Base-by-base conservation (phyloP, 2,329 filamentous ascomycete species). In the Ophiocordyceps sinensis region DNA sequence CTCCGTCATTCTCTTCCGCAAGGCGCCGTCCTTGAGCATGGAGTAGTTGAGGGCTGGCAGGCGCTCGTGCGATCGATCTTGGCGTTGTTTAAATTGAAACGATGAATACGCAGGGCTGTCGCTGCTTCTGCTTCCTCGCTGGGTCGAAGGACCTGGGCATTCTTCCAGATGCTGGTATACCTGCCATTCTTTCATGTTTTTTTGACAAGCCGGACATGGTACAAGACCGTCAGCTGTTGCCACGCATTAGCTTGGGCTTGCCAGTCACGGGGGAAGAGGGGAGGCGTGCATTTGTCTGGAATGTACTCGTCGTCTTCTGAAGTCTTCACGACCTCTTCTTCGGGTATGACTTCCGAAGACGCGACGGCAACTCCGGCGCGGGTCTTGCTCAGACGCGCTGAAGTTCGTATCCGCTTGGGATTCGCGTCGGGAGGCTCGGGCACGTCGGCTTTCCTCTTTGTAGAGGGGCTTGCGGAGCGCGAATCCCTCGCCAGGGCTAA, bases 31-130 rank as follows among this genome's bases (percentile, higher is more conserved):
- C 55, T 82, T 94, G n/a, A 94, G 63, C 56, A 94, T 73, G 19
- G 80, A 82, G 59, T 95, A 96, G 53, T 85, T 91, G 15, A 95
- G 68, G 10, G 84, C 77, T 0, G 91, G 82, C 10, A 95, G 66
- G 29, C 82, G 75, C 39, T 86, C 78, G 19, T 48, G 67, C 65
- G 29, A 61, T 51, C 43, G 67, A 61, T 56, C 47, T 43, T 49
- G 56, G 49, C 47, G 54, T 30, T 44, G 53, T 30, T 47, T 54
- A 28, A 45, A 43, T 43, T 51, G 50, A 30, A 39, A 52, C 38
- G 48, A 43, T 39, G 37, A 19, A 15, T 28, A 7, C 12, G 10
- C 17, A 1, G 23, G 23, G 23, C 13, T n/a, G 15, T 17, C 26
- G 17, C 26, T 31, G 23, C 19, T 29, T 26, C 17, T 35, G 17